Conservation (phyloP, 306 rosid genomes). For the Cucumis cinereus region DNA sequence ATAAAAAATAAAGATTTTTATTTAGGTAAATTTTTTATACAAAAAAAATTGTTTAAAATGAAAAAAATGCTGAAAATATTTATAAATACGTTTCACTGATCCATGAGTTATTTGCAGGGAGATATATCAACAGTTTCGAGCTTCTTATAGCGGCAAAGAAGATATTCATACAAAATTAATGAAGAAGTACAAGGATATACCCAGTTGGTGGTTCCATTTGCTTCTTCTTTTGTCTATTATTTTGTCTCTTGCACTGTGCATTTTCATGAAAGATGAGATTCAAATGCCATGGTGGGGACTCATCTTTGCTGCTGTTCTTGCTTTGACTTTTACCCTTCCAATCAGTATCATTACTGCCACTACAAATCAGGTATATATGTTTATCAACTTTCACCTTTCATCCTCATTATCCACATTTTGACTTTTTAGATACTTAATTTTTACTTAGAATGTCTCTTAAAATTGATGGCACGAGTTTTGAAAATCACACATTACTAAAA, state of each 20-base stretch:
- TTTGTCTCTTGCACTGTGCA: slow-evolving; percentile 27
- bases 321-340: slow-evolving; percentile 36
- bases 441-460: too few relatives aligned
- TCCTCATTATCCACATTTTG: too few relatives aligned
- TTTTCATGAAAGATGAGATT: slow-evolving; percentile 28
- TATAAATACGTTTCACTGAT: too few relatives aligned
- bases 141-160: slow-evolving; percentile 31
- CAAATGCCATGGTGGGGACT: slow-evolving; percentile 82
- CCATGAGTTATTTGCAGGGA: slow-evolving; percentile 19
- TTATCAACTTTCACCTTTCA: not conserved
- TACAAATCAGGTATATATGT: slow-evolving; percentile 18
- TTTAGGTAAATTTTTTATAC: too few relatives aligned
- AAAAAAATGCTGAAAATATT: too few relatives aligned
- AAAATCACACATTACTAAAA: too few relatives aligned
- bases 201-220: slow-evolving; percentile 53
- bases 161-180: slow-evolving; percentile 56
- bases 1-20: too few relatives aligned
- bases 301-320: slow-evolving; percentile 35
- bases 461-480: too few relatives aligned
- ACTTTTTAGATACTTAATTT: too few relatives aligned
- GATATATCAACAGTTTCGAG: slow-evolving; percentile 21
- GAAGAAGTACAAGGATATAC: slow-evolving; percentile 50
- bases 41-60: too few relatives aligned
- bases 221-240: slow-evolving; percentile 24
- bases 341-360: slow-evolving; percentile 54